Percentiles rank a stretch among this genome's conserved stretches.
Conservation (phyloP, 306 rosid genomes). For the peach (Prunus persica) region Prunus_persica_NCBIv2 NC_034012.1:5452501-5453000, state of each 20-base stretch:
- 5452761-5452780: background rate
- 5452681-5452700: background rate
- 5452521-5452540: background rate
- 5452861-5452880: constrained; percentile 3
- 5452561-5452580: background rate
- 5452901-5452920: background rate
- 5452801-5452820: background rate
- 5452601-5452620: background rate
- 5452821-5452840: background rate
- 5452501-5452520: background rate
- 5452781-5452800: background rate
- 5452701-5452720: background rate
- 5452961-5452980: background rate
- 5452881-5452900: background rate
- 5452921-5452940: background rate
- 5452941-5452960: background rate
- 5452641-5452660: background rate
- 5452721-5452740: background rate
- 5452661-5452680: constrained; percentile 5
- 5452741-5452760: background rate
- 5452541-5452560: constrained; percentile 4
- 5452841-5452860: background rate
- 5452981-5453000: background rate
- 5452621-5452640: background rate
- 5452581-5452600: background rate